Evolutionary conservation across 1,139 yeast species (phyloP).

Genomic region (Kluyveromyces sp.): DNA sequence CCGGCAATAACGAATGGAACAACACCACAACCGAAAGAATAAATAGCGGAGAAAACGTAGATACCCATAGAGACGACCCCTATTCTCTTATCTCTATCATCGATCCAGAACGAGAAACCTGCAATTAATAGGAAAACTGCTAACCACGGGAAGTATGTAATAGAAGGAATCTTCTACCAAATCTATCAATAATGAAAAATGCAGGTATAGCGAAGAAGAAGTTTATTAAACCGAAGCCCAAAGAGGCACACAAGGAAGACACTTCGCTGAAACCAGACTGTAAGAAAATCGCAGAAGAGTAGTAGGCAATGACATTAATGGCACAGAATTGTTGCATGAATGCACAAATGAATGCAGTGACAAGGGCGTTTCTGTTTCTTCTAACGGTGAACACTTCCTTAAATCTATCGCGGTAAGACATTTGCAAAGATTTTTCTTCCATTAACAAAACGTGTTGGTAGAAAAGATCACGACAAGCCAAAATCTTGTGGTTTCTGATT

Average conservation of each 20-base stretch:
- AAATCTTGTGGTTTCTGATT: slow-evolving; percentile 45
- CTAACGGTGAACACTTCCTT: slow-evolving; percentile 57
- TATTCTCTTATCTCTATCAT: slow-evolving; percentile 43
- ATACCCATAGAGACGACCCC: slow-evolving; percentile 66
- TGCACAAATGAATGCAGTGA: slow-evolving; percentile 77
- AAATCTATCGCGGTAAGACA: slow-evolving; percentile 46
- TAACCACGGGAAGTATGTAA: slow-evolving; percentile 74
- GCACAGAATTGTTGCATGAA: slow-evolving; percentile 94
- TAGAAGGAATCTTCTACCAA: slow-evolving; percentile 67
- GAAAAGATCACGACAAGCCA: slow-evolving; percentile 71
- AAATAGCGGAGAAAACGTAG: slow-evolving; percentile 63
- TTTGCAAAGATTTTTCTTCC: slow-evolving; percentile 55
- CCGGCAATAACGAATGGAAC: slow-evolving; percentile 88
- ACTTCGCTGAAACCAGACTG: slow-evolving; percentile 57
- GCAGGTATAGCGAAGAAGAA: slow-evolving; percentile 82
- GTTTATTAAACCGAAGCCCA: slow-evolving; percentile 82
- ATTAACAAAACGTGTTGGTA: slow-evolving; percentile 59
- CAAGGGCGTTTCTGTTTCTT: slow-evolving; percentile 75
- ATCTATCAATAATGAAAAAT: slow-evolving; percentile 68
- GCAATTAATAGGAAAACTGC: slow-evolving; percentile 58
- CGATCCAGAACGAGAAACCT: slow-evolving; percentile 70
- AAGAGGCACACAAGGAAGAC: slow-evolving; percentile 64
- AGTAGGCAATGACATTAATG: slow-evolving; percentile 80
- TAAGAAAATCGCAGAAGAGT: slow-evolving; percentile 64
- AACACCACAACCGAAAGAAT: slow-evolving; percentile 85